Conservation (phyloP, 805 yeast species). For the Starmerella apicola region DNA sequence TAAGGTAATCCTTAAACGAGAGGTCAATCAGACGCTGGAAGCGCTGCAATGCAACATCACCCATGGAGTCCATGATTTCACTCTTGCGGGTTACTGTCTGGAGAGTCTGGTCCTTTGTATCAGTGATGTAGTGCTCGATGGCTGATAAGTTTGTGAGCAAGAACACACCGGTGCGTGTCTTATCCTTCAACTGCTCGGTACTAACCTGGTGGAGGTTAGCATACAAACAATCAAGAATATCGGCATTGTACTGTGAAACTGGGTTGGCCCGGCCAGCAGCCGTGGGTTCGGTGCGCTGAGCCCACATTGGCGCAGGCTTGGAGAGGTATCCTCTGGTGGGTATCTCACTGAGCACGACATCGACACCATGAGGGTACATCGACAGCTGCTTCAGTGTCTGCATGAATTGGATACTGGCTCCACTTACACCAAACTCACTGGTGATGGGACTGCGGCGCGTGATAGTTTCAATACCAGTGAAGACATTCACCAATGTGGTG, state of each 20-base stretch:
- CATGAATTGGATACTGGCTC: slow-evolving; percentile 58
- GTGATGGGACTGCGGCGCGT: slow-evolving; percentile 38
- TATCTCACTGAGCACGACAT: slow-evolving; percentile 38
- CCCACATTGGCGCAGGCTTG: slow-evolving; percentile 43
- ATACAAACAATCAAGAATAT: slow-evolving; percentile 62
- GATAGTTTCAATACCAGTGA: slow-evolving; percentile 39
- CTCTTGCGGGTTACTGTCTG: slow-evolving; percentile 25
- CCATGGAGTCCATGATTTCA: slow-evolving; percentile 30
- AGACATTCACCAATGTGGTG: slow-evolving; percentile 32
- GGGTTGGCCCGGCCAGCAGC: slow-evolving; percentile 35
- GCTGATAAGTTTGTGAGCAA: slow-evolving; percentile 28
- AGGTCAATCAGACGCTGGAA: slow-evolving; percentile 49
- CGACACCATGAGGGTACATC: slow-evolving; percentile 45
- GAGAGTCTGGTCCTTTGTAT: slow-evolving; percentile 10
- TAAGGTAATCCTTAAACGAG: slow-evolving; percentile 47
- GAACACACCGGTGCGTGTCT: slow-evolving; percentile 29
- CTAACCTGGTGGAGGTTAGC: slow-evolving; percentile 43
- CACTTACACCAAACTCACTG: slow-evolving; percentile 59
- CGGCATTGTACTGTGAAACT: slow-evolving; percentile 46
- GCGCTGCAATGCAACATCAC: slow-evolving; percentile 16
- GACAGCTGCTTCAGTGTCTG: slow-evolving; percentile 53
- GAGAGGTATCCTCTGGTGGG: slow-evolving; percentile 61
- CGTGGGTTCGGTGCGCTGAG: slow-evolving; percentile 32
- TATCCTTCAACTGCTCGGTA: slow-evolving; percentile 34
- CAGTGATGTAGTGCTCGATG: slow-evolving; percentile 18